Percentiles rank a stretch among this genome's conserved stretches.
These are phyloP conservation scores for Halocafeteria seosinensis DNA, from an alignment of 108 stramenopile genomes.

Conservation along the genomic window DNA sequence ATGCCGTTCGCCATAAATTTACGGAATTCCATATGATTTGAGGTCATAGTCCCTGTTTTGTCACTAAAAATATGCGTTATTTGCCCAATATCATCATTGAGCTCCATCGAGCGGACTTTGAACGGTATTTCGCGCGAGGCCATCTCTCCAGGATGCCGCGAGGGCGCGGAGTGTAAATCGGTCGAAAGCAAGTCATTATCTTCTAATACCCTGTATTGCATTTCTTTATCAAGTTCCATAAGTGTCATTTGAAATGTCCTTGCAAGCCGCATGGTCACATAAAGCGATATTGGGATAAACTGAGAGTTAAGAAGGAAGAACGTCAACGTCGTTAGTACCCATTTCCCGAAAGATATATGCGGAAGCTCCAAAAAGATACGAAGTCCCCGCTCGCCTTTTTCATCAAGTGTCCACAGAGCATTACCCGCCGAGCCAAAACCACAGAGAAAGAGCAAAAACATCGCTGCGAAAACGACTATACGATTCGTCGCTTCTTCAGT, in stretches of 20 bases:
- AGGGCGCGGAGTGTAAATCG: background rate
- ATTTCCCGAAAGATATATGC: background rate
- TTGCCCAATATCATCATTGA: constrained; percentile 40
- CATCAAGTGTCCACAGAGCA: background rate
- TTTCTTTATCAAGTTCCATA: constrained; percentile 22
- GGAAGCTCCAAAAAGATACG: background rate
- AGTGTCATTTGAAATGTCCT: constrained; percentile 24
- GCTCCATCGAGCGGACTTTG: constrained; percentile 28
- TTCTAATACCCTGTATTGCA: constrained; percentile 8
- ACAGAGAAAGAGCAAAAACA: background rate
- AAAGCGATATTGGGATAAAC: constrained; percentile 42
- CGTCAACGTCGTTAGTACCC: no score
- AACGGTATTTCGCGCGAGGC: background rate
- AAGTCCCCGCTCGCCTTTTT: background rate
- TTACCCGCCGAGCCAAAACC: background rate
- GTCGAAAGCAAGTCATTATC: no score
- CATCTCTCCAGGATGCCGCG: background rate
- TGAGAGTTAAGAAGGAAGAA: constrained; percentile 30
- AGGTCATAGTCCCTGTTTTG: constrained; percentile 33
- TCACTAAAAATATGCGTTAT: constrained; percentile 27
- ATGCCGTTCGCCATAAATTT: constrained; percentile 15
- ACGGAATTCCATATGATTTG: constrained; percentile 27
- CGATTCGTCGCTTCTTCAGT: background rate
- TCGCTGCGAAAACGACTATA: background rate
- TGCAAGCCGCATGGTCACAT: constrained; percentile 32